Evolutionary conservation across 2,329 filamentous ascomycete species (phyloP).

Genomic region (Lachnellula willkommii): DNA sequence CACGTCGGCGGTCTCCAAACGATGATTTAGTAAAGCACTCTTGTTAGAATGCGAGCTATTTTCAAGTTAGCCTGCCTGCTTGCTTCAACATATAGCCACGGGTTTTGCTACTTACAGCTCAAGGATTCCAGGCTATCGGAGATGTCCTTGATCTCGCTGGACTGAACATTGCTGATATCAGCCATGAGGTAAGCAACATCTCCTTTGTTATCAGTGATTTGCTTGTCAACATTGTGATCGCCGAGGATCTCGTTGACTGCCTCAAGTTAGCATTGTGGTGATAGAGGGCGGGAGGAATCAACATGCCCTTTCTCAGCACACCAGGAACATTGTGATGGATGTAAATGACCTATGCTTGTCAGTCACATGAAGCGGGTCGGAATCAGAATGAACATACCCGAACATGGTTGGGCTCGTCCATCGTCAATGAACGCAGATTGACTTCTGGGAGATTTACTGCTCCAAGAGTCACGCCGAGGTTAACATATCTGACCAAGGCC

Average conservation of each 20-base stretch:
- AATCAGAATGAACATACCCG: conserved; percentile 48
- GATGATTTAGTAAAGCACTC: conserved; percentile 32
- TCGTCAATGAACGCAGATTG: conserved; percentile 78
- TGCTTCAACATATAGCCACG: neutral
- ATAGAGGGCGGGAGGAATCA: neutral
- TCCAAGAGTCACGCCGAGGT: conserved; percentile 84
- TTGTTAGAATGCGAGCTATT: conserved; percentile 35
- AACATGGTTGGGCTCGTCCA: conserved; percentile 83
- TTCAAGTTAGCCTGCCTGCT: neutral
- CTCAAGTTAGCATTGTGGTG: conserved; percentile 15
- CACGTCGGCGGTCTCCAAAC: neutral
- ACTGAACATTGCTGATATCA: conserved; percentile 83
- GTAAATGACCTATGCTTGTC: conserved; percentile 65
- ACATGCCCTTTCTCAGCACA: conserved; percentile 73
- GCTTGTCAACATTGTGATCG: conserved; percentile 97
- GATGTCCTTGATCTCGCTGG: conserved; percentile 76
- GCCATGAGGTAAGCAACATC: conserved; percentile 98
- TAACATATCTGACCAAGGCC: conserved; percentile 88
- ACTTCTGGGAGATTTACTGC: conserved; percentile 98
- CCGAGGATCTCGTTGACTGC: conserved; percentile 88
- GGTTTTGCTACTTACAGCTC: conserved; percentile 54
- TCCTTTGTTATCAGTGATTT: conserved; percentile 92
- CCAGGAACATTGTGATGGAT: conserved; percentile 96
- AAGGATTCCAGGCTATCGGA: conserved; percentile 77
- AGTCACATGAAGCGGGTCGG: conserved; percentile 16